These are phyloP conservation scores for Dispira parvispora DNA, from an alignment of 192 early-diverging fungal genomes.

Conservation along the genomic window DNA sequence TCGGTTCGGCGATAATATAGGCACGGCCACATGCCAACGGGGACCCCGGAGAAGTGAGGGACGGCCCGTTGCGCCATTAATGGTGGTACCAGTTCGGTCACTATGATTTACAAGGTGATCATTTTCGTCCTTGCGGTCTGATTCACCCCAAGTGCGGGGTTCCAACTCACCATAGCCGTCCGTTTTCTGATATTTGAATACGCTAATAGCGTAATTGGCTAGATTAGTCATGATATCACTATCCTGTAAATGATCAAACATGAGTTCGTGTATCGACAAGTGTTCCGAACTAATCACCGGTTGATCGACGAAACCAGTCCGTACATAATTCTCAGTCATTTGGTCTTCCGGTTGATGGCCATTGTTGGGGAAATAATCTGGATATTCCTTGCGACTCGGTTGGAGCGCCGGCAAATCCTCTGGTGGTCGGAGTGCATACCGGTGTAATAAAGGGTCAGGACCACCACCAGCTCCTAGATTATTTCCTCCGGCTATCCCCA, in stretches of 20 bases:
- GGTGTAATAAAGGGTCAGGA: constrained; percentile 6
- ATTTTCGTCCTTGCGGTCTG: not conserved
- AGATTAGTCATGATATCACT: constrained; percentile 21
- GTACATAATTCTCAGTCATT: constrained; percentile 41
- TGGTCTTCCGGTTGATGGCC: constrained; percentile 24
- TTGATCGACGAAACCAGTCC: constrained; percentile 42
- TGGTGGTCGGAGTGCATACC: constrained; percentile 19
- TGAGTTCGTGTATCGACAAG: constrained; percentile 19
- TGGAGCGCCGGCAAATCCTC: constrained; percentile 16
- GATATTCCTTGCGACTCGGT: constrained; percentile 14
- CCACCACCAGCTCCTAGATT: no score
- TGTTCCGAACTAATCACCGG: constrained; percentile 23
- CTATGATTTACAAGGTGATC: not conserved
- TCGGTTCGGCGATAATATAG: constrained; percentile 1
- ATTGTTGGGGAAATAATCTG: constrained; percentile 41
- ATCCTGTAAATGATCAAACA: constrained; percentile 24
- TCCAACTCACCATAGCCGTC: not conserved
- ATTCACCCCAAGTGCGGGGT: not conserved
- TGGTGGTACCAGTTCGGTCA: not conserved
- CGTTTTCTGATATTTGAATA: constrained; percentile 18
- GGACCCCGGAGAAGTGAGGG: not conserved
- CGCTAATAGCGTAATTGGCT: constrained; percentile 20
- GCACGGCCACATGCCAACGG: constrained; percentile 7
- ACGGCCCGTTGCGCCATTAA: not conserved
- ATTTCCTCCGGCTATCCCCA: no score